Conservation (phyloP, 495 filamentous ascomycete genomes). For the Xylaria scruposa region DNA sequence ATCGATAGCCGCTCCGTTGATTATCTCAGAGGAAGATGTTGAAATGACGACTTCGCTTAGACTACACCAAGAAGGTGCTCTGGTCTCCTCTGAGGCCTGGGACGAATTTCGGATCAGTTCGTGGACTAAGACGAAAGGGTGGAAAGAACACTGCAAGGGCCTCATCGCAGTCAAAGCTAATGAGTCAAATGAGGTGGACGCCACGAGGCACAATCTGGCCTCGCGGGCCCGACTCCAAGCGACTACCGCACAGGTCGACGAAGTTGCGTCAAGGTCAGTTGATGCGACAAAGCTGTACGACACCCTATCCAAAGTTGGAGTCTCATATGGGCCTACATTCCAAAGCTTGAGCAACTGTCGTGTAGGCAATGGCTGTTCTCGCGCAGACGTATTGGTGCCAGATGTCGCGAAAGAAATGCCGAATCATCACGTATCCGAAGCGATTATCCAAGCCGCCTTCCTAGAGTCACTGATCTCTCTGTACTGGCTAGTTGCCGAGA, state of each 20-base stretch:
- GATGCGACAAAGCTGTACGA: constrained; percentile 46
- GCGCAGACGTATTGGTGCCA: constrained; percentile 53
- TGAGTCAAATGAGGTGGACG: constrained; percentile 48
- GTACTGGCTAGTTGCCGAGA: constrained; percentile 51
- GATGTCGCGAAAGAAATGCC: constrained; percentile 62
- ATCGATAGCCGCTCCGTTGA: constrained; percentile 50
- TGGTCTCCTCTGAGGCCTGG: constrained; percentile 48
- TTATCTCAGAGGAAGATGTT: constrained; percentile 55
- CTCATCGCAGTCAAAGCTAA: constrained; percentile 45
- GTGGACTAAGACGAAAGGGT: constrained; percentile 51
- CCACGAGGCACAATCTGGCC: constrained; percentile 36
- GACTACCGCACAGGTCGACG: constrained; percentile 36
- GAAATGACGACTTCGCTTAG: constrained; percentile 53
- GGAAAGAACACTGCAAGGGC: constrained; percentile 56
- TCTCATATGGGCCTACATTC: constrained; percentile 54
- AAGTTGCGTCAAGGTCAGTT: constrained; percentile 33
- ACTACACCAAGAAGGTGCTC: constrained; percentile 46
- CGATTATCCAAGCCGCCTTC: constrained; percentile 59
- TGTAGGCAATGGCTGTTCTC: constrained; percentile 45
- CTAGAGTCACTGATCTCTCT: constrained; percentile 59
- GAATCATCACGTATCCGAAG: constrained; percentile 49
- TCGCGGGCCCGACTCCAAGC: constrained; percentile 40
- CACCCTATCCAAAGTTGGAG: constrained; percentile 46
- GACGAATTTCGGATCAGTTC: constrained; percentile 56
- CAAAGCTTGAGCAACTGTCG: constrained; percentile 51